Conservation (phyloP, 73 alveolate species). For the Symbiodinium natans region DNA sequence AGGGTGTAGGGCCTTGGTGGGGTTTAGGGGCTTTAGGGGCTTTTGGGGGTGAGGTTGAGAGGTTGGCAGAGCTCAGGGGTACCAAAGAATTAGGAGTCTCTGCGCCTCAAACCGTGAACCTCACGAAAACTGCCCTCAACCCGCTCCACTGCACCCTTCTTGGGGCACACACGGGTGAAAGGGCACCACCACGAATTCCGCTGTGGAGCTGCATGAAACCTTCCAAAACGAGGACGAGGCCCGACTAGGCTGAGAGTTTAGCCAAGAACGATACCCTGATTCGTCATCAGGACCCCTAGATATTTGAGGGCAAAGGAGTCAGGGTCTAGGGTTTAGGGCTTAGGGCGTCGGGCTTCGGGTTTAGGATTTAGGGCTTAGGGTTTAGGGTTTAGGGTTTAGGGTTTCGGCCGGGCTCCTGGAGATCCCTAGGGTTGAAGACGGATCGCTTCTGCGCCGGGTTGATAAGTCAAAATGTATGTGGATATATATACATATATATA, state of each 20-base stretch:
- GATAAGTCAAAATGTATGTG: not conserved
- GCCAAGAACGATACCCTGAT: too few species aligned
- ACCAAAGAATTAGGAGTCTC: too few species aligned
- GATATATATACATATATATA: too few species aligned
- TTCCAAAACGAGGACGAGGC: not conserved
- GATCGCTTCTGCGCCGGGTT: too few species aligned
- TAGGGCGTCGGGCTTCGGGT: not conserved
- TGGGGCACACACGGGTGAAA: not conserved
- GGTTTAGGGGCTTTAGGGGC: not conserved
- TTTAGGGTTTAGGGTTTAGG: not conserved
- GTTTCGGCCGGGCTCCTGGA: not conserved
- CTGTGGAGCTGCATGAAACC: conserved; percentile 78
- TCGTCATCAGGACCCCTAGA: too few species aligned
- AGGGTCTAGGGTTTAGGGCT: not conserved
- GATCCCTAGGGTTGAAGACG: not conserved
- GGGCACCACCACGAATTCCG: conserved; percentile 38
- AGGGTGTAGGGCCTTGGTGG: too few species aligned
- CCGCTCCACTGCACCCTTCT: too few species aligned
- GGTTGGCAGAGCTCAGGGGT: too few species aligned
- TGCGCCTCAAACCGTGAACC: not conserved
- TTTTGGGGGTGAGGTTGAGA: not conserved
- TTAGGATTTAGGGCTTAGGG: not conserved
- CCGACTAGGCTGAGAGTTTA: too few species aligned
- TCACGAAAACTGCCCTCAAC: too few species aligned
- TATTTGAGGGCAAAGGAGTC: not conserved